phyloP scores from a whole-genome alignment of 805 yeast genomes.

The Hanseniaspora singularis region DNA sequence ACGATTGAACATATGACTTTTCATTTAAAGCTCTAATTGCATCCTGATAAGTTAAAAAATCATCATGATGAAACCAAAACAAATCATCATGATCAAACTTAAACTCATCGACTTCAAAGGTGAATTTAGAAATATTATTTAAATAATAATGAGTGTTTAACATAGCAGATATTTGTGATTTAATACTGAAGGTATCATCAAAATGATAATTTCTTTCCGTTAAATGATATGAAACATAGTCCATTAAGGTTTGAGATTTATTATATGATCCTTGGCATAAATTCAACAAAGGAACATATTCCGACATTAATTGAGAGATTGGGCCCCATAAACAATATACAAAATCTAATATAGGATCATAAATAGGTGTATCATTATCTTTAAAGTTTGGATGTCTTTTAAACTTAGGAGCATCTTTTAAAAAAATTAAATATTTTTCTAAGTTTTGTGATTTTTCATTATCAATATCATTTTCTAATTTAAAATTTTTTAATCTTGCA shows the following conservation, averaged over 20 bases:
- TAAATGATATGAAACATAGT: constrained; percentile 1
- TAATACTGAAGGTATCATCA: background rate
- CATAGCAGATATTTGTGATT: too few species aligned
- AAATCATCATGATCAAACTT: too few species aligned
- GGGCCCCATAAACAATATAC: constrained; percentile 1
- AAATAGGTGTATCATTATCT: background rate
- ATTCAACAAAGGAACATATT: background rate
- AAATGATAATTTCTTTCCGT: constrained; percentile 1
- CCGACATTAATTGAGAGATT: background rate
- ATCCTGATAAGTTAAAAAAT: too few species aligned
- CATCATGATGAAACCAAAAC: too few species aligned
- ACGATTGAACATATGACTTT: too few species aligned
- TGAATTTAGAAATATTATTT: too few species aligned
- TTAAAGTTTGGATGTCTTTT: background rate
- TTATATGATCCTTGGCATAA: background rate
- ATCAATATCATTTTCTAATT: background rate
- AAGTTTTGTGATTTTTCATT: background rate
- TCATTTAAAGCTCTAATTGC: too few species aligned
- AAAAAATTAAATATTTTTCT: constrained; percentile 4
- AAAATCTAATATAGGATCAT: constrained; percentile 10
- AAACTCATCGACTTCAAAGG: too few species aligned
- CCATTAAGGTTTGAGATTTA: background rate
- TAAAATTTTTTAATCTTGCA: background rate
- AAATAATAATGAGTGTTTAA: too few species aligned
- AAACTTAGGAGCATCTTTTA: background rate